A percentile compares a stretch with the other conserved stretches of the same genome.
These are phyloP conservation scores for Spiromastix sp. DNA, from an alignment of 2,329 filamentous ascomycete species.

Conservation along the genomic window DNA sequence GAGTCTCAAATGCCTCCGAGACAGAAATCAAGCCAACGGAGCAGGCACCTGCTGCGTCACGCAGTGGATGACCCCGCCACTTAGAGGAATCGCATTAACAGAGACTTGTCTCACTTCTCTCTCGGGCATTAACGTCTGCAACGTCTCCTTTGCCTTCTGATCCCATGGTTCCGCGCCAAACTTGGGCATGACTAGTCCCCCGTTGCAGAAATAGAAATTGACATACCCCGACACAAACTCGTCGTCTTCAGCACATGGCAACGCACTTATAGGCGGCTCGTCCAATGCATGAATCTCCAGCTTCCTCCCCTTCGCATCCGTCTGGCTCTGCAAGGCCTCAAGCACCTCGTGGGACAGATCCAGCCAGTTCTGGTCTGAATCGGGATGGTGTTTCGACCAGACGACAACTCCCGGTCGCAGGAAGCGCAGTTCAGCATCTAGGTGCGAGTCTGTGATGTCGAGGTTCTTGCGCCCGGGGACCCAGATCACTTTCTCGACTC, in stretches of 20 bases:
- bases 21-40: too few relatives aligned
- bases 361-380: constrained; percentile 12
- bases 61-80: too few relatives aligned
- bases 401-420: constrained; percentile 19
- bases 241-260: constrained; percentile 14
- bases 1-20: too few relatives aligned
- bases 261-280: constrained; percentile 15
- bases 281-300: constrained; percentile 18
- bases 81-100: too few relatives aligned
- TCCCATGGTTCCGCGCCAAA: too few relatives aligned
- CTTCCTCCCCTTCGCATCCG: constrained; percentile 17
- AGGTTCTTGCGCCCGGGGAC: too few relatives aligned
- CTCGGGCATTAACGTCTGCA: too few relatives aligned
- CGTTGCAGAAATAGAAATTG: constrained; percentile 23
- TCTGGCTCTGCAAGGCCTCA: constrained; percentile 11
- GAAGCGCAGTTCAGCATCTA: constrained; percentile 22
- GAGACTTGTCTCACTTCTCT: too few relatives aligned
- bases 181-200: constrained; percentile 18
- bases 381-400: constrained; percentile 15
- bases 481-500: constrained; percentile 23
- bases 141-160: too few relatives aligned
- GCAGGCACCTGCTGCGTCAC: too few relatives aligned
- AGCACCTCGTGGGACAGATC: constrained; percentile 19
- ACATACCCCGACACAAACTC: constrained; percentile 19
- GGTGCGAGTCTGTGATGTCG: constrained; percentile 27